Base-by-base conservation (phyloP, 345 rosid species). In the Clausena lansium region DNA sequence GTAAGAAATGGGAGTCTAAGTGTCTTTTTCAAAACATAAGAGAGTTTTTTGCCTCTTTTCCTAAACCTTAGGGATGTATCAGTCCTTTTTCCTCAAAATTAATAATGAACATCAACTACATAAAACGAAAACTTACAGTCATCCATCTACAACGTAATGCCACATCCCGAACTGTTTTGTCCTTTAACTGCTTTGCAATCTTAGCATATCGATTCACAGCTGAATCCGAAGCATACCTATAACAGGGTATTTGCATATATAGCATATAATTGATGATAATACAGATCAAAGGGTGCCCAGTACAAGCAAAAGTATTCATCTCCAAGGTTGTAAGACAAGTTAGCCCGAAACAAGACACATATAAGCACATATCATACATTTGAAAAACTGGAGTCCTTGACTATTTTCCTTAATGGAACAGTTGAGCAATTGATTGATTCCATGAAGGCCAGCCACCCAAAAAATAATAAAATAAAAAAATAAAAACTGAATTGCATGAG, bases 71-170 rank as follows among this genome's bases (percentile, higher is more conserved):
- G n/a, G n/a, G n/a, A n/a, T n/a, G n/a, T n/a, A n/a, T n/a, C n/a
- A n/a, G n/a, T n/a, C n/a, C n/a, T n/a, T n/a, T n/a, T n/a, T n/a
- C n/a, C n/a, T n/a, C n/a, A n/a, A 30, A 50, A 66, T 45, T 62
- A 63, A 58, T 20, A 60, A 80, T 10, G 38, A 9, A 73, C 62
- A 65, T 66, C 25, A 55, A 73, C 52, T 61, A 67, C 76, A 15
- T 45, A 67, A 61, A 25, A 66, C 15, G 55, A 28, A 67, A 82
- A 80, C 95, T 78, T 76, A 93, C 97, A 84, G 75, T 85, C 91
- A 92, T 92, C 98, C 98, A 93, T 87, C 92, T 74, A 82, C 97
- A 89, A 50, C 93, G 91, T 61, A 93, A 74, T 1, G 98, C 97
- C 70, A 93, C 97, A 77, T 93, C 98, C 62, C 98, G 83, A 11